These are phyloP conservation scores for Fusarium decemcellulare DNA, from an alignment of 2,329 filamentous ascomycete genomes.

Conservation along the genomic window DNA sequence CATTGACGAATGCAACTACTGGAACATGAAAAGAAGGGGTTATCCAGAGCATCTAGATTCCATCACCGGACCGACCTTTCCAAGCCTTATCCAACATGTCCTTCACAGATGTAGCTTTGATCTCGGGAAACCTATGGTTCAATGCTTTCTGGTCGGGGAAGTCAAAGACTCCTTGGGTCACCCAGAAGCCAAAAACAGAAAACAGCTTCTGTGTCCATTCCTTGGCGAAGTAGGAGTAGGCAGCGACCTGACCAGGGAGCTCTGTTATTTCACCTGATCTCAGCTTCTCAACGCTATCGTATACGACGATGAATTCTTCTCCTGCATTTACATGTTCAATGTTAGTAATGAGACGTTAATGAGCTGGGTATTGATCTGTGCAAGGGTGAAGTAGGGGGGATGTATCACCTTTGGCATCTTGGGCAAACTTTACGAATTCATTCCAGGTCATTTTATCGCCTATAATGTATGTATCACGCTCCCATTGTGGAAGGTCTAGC, in stretches of 20 bases:
- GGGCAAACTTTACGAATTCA: conserved; percentile 56
- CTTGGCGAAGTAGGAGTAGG: not conserved
- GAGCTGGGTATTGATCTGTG: too few relatives aligned
- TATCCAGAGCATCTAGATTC: too few relatives aligned
- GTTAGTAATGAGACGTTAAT: too few relatives aligned
- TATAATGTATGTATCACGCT: conserved; percentile 51
- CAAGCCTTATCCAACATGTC: not conserved
- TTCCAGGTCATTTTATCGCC: conserved; percentile 60
- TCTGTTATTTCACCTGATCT: not conserved
- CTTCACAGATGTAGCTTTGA: not conserved
- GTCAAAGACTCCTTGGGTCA: not conserved
- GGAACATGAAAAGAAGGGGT: too few relatives aligned
- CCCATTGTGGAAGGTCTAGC: conserved; percentile 60
- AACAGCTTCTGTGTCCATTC: not conserved
- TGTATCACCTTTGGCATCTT: conserved; percentile 46
- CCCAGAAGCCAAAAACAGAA: not conserved
- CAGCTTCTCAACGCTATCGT: not conserved
- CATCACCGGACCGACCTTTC: not conserved
- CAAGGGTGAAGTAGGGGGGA: too few relatives aligned
- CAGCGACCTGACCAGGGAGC: not conserved
- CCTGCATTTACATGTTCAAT: not conserved
- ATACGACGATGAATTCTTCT: not conserved
- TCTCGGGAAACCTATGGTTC: not conserved
- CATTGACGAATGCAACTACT: too few relatives aligned
- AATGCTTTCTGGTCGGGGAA: not conserved